Evolutionary conservation across 139 green algal genomes (phyloP), one percentile per base, ranked within the genome.

Genomic region (Trebouxia sp.): DNA sequence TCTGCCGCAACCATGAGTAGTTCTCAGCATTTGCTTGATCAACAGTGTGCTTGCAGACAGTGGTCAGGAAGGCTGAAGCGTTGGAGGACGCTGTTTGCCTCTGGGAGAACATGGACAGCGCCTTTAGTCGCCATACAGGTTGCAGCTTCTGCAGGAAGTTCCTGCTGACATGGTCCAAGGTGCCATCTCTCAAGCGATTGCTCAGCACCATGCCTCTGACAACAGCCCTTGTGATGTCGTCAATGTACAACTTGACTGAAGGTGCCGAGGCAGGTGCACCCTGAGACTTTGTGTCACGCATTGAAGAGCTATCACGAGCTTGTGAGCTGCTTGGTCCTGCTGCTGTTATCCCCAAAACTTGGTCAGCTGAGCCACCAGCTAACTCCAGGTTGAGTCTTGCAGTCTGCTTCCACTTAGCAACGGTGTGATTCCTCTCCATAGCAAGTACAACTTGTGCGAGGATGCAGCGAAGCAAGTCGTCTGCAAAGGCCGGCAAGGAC

Each of bases 11-110:
- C 47, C 47, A 53, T 53, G 47, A 26, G 47, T 53, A 53, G 47
- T 53, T 17, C 47, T 53, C 47, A 6, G 14, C 14, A 5, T 53
- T 26, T 17, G 20, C n/a, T 17, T 43, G n/a, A n/a, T 72, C 11
- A 22, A 32, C 26, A 6, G 42, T 72, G 32, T 43, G 15, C 32
- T 30, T 72, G 62, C 62, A 72, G 6, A 72, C 35, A 14, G 14
- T 72, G 62, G 62, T 72, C 62, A 72, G 32, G 62, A 72, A 45
- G 17, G 62, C 62, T 4, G 62, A 72, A 35, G 32, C 35, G 20
- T 72, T 72, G 35, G 15, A 4, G 0, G 11, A 4, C 14, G 32
- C 12, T 1, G 5, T 69, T 5, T 42, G 28, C 32, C 10, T 2
- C 3, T 35, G 0, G 5, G 28, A 12, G 28, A 72, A 72, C 7